Conservation (phyloP, 2,329 filamentous ascomycete species). For the Hymenotorrendiella dingleyae region DNA sequence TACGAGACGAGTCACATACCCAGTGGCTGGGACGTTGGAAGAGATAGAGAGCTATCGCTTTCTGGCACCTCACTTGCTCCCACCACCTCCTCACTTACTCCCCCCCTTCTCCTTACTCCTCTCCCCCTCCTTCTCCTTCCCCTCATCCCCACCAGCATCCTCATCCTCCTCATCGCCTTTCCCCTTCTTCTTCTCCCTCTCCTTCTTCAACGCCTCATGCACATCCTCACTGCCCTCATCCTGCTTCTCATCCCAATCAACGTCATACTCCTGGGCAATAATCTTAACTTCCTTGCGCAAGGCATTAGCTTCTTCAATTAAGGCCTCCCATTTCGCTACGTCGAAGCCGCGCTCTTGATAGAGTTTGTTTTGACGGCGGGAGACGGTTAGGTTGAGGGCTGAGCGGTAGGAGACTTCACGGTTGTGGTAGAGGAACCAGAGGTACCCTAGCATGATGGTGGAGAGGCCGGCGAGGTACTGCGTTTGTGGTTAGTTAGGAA, state of each 20-base stretch:
- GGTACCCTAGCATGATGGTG: constrained; percentile 81
- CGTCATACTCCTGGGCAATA: constrained; percentile 81
- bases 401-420: constrained; percentile 81
- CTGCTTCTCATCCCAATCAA: constrained; percentile 75
- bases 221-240: constrained; percentile 68
- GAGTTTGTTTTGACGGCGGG: constrained; percentile 66
- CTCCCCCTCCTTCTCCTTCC: constrained; percentile 13
- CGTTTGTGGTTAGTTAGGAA: constrained; percentile 84
- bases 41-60: too few relatives aligned
- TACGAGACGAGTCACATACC: too few relatives aligned
- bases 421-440: constrained; percentile 93
- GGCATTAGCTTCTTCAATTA: constrained; percentile 75
- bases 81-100: neutral
- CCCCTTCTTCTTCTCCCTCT: constrained; percentile 35
- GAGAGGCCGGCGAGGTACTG: constrained; percentile 84
- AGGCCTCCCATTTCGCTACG: constrained; percentile 65
- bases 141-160: constrained; percentile 12
- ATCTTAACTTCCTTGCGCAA: constrained; percentile 73
- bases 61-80: neutral
- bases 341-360: constrained; percentile 76
- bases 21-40: too few relatives aligned
- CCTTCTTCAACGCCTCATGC: constrained; percentile 49
- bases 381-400: constrained; percentile 82
- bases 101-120: constrained; percentile 3
- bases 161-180: constrained; percentile 34